Base-by-base conservation (phyloP, 2,329 filamentous ascomycete genomes). In the Aspergillus viridinutans region DNA sequence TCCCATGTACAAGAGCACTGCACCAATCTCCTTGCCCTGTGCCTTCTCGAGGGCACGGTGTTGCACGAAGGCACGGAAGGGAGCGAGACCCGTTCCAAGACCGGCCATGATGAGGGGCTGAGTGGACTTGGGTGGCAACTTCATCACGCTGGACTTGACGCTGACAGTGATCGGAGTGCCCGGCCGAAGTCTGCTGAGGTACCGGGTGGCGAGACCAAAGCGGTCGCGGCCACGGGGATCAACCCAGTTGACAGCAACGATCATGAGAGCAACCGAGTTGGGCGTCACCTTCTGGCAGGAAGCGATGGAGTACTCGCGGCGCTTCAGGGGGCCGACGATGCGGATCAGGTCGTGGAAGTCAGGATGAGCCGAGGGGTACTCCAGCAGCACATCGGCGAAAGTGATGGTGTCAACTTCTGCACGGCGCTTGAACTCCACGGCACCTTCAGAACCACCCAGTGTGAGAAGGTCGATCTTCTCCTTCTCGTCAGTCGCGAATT, bases 41-140 rank as follows among this genome's bases (percentile, higher is more conserved):
- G 91, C 88, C 80, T 96, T 96, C 74, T 99, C 93, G 85, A 95
- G 92, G 51, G 94, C 94, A 57, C 94, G 93, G 80, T 99, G 94
- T 79, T 99, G 94, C 49, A 97, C 89, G 71, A 99, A 99, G 58
- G 94, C 94, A 64, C 94, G 91, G 90, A 99, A 99, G n/a, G 94
- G 94, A 1, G 94, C 94, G 23, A 99, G 87, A 71, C 94, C 94
- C 0, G 94, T 99, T 62, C 94, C 94, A n/a, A 97, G 88, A 74
- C 94, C 94, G 9, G 94, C 94, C 93, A 99, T 97, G 81, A 99
- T 97, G 72, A 99, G 87, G 43, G 94, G 94, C 50, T 93, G 90
- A 40, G 90, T 94, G 66, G 92, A 88, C 72, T 87, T 88, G 59
- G 84, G 78, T 4, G 94, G 94, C n/a, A 99, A 84, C 80, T 97